phyloP scores from a whole-genome alignment of 116 monocot species.

The Cymodocea nodosa region DNA sequence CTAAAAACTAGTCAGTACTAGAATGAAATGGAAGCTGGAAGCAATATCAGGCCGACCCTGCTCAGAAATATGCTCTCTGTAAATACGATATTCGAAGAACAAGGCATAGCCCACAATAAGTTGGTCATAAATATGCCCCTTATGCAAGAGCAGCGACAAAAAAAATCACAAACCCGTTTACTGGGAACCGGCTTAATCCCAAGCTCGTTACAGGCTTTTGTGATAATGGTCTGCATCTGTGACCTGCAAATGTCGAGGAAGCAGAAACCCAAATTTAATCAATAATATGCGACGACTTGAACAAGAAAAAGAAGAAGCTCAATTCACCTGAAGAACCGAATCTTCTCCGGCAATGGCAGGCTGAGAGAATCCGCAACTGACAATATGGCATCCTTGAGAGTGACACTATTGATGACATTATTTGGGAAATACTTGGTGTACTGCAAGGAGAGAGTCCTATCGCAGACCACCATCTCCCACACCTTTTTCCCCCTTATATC shows the following conservation, averaged over 20 bases:
- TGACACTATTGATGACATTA: slow-evolving; percentile 90
- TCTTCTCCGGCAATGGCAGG: slow-evolving; percentile 69
- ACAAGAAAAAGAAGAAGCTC: not conserved
- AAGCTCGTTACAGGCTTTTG: slow-evolving; percentile 79
- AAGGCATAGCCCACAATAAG: no score
- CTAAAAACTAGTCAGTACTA: no score
- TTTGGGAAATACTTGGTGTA: slow-evolving; percentile 89
- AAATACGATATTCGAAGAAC: no score
- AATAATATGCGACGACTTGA: not conserved
- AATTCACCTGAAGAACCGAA: slow-evolving; percentile 68
- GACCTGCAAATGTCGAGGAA: slow-evolving; percentile 28
- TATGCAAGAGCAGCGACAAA: no score
- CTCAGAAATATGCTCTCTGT: no score
- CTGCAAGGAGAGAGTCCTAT: slow-evolving; percentile 70
- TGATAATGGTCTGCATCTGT: slow-evolving; percentile 96
- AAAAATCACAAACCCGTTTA: slow-evolving; percentile 42
- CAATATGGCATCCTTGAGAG: slow-evolving; percentile 76
- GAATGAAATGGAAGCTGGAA: no score
- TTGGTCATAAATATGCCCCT: no score
- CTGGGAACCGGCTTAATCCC: slow-evolving; percentile 70
- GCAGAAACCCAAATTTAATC: not conserved
- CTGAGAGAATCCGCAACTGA: slow-evolving; percentile 25
- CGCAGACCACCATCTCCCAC: slow-evolving; percentile 93
- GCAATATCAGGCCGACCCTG: no score
- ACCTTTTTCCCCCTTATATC: slow-evolving; percentile 85